Percentiles rank a stretch among this genome's conserved stretches.
phyloP scores from a whole-genome alignment of 768 basidiomycete genomes.

The Gloeopeniophorella convolvens region DNA sequence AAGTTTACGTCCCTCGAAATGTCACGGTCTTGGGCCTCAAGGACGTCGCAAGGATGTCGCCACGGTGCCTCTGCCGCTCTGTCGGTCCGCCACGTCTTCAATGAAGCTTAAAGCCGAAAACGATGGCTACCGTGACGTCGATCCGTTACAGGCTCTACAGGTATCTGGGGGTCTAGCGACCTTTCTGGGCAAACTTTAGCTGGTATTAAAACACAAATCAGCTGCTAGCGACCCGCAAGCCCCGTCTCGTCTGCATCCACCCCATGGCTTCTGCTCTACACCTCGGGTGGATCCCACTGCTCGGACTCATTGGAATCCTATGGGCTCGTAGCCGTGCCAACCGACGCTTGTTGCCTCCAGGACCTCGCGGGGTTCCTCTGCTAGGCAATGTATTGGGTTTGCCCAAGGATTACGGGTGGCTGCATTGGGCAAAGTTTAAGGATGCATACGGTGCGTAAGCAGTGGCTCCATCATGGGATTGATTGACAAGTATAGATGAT shows the following conservation, averaged over 20 bases:
- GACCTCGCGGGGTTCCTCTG: constrained; percentile 10
- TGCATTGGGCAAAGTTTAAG: constrained; percentile 12
- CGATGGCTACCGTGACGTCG: no score
- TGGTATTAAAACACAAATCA: no score
- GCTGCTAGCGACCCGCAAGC: no score
- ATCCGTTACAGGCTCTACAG: no score
- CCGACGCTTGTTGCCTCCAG: constrained; percentile 6
- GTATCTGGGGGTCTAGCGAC: no score
- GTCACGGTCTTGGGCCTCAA: no score
- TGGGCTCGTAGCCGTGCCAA: background rate
- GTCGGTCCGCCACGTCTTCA: no score
- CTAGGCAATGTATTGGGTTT: constrained; percentile 4
- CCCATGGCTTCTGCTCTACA: background rate
- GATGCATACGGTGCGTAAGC: background rate
- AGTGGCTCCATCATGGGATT: background rate
- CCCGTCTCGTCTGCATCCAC: background rate
- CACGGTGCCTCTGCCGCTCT: no score
- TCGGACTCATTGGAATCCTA: background rate
- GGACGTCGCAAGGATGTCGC: no score
- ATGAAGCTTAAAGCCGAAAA: no score
- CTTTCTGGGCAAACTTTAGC: no score
- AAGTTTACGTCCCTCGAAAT: no score
- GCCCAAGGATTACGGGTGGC: constrained; percentile 6
- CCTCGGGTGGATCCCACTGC: background rate
- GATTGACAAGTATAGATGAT: background rate